These are phyloP conservation scores for Chaetomium fimeti DNA, from an alignment of 495 filamentous ascomycete genomes.

Conservation along the genomic window DNA sequence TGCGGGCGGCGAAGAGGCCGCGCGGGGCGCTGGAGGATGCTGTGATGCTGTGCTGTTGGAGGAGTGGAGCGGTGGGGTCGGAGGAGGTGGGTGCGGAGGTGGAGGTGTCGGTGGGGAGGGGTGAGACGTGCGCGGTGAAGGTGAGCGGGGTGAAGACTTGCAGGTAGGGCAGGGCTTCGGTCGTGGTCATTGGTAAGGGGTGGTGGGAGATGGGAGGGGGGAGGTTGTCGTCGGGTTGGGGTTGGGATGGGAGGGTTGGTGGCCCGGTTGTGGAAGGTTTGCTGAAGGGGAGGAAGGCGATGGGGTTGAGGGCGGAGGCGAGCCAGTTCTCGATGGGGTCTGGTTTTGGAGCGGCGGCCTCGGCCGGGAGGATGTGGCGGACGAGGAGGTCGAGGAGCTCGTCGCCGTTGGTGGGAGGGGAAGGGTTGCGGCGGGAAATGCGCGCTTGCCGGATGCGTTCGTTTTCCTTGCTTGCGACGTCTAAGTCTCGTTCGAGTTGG, in stretches of 20 bases:
- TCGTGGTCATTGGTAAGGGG: slow-evolving; percentile 49
- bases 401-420: slow-evolving; percentile 31
- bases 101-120: slow-evolving; percentile 30
- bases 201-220: slow-evolving; percentile 49
- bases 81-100: not conserved
- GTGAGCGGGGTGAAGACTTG: slow-evolving; percentile 56
- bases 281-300: slow-evolving; percentile 52
- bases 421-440: slow-evolving; percentile 21
- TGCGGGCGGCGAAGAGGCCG: slow-evolving; percentile 46
- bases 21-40: slow-evolving; percentile 36
- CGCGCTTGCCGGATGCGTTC: slow-evolving; percentile 40
- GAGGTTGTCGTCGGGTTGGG: slow-evolving; percentile 17
- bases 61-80: slow-evolving; percentile 27
- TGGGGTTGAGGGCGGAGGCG: slow-evolving; percentile 45
- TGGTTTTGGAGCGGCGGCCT: slow-evolving; percentile 26
- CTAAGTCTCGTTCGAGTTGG: slow-evolving; percentile 40
- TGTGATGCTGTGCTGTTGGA: slow-evolving; percentile 45
- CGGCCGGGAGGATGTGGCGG: slow-evolving; percentile 41
- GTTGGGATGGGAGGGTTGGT: slow-evolving; percentile 1
- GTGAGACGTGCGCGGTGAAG: slow-evolving; percentile 50
- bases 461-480: slow-evolving; percentile 40
- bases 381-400: slow-evolving; percentile 41
- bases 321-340: slow-evolving; percentile 38
- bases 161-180: slow-evolving; percentile 57
- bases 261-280: slow-evolving; percentile 26